Evolutionary conservation across 495 filamentous ascomycete species (phyloP).

Genomic region (Daldinia caldariorum): DNA sequence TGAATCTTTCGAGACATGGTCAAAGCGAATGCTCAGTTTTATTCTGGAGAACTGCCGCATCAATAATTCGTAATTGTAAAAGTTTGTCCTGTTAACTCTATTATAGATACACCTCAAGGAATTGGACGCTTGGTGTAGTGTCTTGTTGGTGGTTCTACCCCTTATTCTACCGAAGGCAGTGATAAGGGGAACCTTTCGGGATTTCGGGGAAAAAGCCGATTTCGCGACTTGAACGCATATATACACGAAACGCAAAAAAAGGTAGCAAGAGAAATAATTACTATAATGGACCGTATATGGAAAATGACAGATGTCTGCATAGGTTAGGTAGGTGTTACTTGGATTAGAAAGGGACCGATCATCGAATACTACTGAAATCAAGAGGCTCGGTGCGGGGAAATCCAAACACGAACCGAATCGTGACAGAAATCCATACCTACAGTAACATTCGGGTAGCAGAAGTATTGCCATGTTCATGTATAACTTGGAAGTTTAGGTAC

Average conservation of each 20-base stretch:
- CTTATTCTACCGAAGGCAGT: not conserved
- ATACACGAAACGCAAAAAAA: not conserved
- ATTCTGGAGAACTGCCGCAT: not conserved
- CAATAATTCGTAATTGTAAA: not conserved
- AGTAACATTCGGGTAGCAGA: conserved; percentile 33
- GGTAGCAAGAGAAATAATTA: not conserved
- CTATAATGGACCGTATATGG: too few species aligned
- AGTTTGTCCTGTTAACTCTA: not conserved
- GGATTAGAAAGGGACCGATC: not conserved
- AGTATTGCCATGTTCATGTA: conserved; percentile 4
- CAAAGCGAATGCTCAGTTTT: not conserved
- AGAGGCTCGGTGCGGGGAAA: conserved; percentile 33
- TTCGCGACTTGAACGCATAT: not conserved
- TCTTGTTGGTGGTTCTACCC: not conserved
- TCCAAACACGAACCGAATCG: conserved; percentile 23
- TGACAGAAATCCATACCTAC: not conserved
- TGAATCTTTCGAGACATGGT: conserved; percentile 35
- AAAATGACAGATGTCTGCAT: too few species aligned
- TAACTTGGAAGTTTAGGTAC: not conserved
- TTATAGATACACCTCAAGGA: not conserved
- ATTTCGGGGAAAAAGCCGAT: conserved; percentile 28
- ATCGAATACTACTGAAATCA: not conserved
- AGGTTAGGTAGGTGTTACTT: not conserved
- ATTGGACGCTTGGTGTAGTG: not conserved
- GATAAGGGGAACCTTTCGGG: conserved; percentile 24